phyloP scores from a whole-genome alignment of 2,329 filamentous ascomycete genomes.

The Penicillium sp. region DNA sequence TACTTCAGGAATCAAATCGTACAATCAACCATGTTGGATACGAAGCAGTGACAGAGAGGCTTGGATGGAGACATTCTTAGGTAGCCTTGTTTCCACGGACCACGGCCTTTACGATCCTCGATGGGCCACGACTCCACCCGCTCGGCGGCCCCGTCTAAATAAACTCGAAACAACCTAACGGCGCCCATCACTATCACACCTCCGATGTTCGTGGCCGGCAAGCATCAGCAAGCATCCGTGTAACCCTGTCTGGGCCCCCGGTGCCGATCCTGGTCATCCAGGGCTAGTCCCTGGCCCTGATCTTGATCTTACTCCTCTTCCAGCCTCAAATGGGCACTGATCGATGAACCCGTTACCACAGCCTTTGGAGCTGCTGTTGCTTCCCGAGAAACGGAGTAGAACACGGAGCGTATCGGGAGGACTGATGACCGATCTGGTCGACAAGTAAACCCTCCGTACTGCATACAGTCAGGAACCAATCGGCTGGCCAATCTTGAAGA shows the following conservation, averaged over 20 bases:
- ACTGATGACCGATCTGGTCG: background rate
- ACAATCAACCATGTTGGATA: background rate
- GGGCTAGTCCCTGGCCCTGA: background rate
- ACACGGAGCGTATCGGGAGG: background rate
- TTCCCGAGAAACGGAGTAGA: constrained; percentile 5
- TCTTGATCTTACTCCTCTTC: constrained; percentile 1
- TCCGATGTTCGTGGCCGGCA: constrained; percentile 13
- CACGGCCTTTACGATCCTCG: background rate
- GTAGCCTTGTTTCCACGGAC: constrained; percentile 20
- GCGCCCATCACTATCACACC: constrained; percentile 23
- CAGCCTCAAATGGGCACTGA: constrained; percentile 10
- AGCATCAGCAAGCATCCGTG: constrained; percentile 14
- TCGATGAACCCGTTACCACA: constrained; percentile 12
- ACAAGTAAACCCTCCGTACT: background rate
- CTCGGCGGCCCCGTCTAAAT: constrained; percentile 32
- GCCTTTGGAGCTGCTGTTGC: constrained; percentile 4
- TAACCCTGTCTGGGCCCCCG: constrained; percentile 12
- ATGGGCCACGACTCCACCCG: constrained; percentile 9
- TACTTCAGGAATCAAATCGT: background rate
- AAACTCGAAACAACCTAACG: constrained; percentile 47
- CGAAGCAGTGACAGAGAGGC: background rate
- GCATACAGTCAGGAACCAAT: background rate
- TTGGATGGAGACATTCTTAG: background rate
- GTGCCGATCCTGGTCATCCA: background rate
- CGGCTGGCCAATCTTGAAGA: background rate